Conservation (phyloP, 176 grass and related monocot species). For the Aegilops sharonensis region DNA sequence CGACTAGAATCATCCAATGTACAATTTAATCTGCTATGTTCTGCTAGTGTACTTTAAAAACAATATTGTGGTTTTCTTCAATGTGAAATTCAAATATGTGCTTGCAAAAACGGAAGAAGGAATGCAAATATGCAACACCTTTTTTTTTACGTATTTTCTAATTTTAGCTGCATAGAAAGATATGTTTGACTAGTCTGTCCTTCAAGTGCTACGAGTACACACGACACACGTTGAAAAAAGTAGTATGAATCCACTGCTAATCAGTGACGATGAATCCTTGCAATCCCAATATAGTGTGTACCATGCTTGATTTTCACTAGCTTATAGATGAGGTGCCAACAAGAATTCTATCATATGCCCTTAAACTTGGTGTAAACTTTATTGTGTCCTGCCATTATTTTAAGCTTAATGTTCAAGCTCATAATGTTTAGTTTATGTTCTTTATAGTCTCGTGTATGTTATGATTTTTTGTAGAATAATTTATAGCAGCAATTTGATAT, state of each 20-base stretch:
- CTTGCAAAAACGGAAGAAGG: background rate
- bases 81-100: background rate
- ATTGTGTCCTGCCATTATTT: background rate
- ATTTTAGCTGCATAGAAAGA: background rate
- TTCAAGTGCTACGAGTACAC: background rate
- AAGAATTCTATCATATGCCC: background rate
- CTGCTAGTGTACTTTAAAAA: background rate
- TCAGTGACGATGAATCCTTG: background rate
- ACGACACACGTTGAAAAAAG: background rate
- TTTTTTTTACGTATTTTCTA: background rate
- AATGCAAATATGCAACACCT: background rate
- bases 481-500: constrained; percentile 28
- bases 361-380: constrained; percentile 16
- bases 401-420: background rate
- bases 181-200: background rate
- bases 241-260: background rate
- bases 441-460: background rate
- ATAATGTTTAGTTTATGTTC: background rate
- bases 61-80: background rate
- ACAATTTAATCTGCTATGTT: background rate
- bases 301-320: background rate
- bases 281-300: background rate
- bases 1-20: background rate
- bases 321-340: background rate
- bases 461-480: background rate